Conservation (phyloP, 169 alveolate species). For the Babesia microti region DNA sequence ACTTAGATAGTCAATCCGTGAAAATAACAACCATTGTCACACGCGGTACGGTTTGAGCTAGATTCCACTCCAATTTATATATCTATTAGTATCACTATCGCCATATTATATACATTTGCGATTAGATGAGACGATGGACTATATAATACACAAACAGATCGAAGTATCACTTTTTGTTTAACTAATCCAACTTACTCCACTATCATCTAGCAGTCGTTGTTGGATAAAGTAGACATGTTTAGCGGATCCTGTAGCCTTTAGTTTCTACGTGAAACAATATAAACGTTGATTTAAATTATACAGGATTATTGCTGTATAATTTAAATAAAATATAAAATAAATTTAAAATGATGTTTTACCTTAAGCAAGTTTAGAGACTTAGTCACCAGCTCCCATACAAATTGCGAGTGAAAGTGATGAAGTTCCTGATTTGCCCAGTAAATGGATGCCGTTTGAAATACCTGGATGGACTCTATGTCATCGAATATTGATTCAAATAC, state of each 20-base stretch:
- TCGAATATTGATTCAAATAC: slow-evolving; percentile 48
- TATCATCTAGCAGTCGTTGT: slow-evolving; percentile 26
- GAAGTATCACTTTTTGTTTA: too few species aligned
- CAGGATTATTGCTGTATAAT: slow-evolving; percentile 8
- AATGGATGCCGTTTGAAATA: slow-evolving; percentile 60
- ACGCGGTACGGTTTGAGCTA: too few species aligned
- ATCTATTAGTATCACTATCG: too few species aligned
- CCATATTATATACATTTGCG: too few species aligned
- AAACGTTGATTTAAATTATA: not conserved
- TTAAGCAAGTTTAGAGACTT: slow-evolving; percentile 5
- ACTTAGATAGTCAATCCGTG: too few species aligned
- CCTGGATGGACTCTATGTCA: slow-evolving; percentile 51
- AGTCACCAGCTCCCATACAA: slow-evolving; percentile 39
- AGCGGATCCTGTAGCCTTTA: slow-evolving; percentile 17
- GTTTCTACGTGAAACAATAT: slow-evolving; percentile 3
- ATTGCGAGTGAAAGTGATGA: slow-evolving; percentile 53
- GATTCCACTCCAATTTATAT: too few species aligned
- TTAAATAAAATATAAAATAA: slow-evolving; percentile 31
- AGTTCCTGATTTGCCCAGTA: slow-evolving; percentile 70
- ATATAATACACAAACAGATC: too few species aligned
- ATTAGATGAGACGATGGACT: too few species aligned
- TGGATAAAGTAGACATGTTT: slow-evolving; percentile 37
- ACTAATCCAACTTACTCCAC: too few species aligned
- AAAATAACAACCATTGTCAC: too few species aligned
- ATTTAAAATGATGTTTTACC: slow-evolving; percentile 2